Percentiles rank a stretch among this genome's conserved stretches.
phyloP scores from a whole-genome alignment of 2,329 filamentous ascomycete species.

The Sporothrix luriei region DNA sequence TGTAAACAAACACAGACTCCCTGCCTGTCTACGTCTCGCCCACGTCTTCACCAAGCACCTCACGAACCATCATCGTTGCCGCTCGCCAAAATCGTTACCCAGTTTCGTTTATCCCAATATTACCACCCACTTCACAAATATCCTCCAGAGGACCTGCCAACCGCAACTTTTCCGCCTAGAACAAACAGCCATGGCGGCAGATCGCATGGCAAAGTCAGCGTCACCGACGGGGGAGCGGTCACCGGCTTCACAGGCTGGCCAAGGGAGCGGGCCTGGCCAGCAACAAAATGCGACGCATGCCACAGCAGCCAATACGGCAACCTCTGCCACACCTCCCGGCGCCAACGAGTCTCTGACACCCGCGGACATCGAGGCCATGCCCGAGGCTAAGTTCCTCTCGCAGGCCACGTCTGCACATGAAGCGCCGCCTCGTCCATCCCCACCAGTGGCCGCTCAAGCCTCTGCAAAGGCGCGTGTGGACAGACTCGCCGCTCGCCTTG shows the following conservation, averaged over 20 bases:
- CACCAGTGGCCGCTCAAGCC: background rate
- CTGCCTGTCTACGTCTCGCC: background rate
- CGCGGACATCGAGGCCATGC: background rate
- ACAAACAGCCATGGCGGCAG: background rate
- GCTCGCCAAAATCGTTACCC: background rate
- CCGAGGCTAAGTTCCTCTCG: background rate
- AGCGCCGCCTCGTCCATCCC: background rate
- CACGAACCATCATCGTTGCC: background rate
- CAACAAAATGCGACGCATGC: background rate
- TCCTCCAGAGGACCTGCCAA: too few relatives aligned
- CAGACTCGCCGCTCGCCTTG: too few relatives aligned
- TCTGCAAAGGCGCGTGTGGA: background rate
- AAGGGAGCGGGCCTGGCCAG: background rate
- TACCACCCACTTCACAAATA: too few relatives aligned
- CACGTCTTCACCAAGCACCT: background rate
- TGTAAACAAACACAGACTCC: conserved; percentile 6
- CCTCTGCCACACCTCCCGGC: background rate
- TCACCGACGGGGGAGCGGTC: background rate
- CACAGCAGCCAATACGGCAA: background rate
- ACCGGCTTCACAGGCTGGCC: background rate
- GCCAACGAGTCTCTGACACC: background rate
- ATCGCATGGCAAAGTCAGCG: background rate
- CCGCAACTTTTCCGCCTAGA: background rate
- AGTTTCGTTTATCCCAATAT: background rate
- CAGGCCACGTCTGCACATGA: background rate